These are phyloP conservation scores for Aspergillus felis DNA, from an alignment of 2,329 filamentous ascomycete species.

Conservation along the genomic window DNA sequence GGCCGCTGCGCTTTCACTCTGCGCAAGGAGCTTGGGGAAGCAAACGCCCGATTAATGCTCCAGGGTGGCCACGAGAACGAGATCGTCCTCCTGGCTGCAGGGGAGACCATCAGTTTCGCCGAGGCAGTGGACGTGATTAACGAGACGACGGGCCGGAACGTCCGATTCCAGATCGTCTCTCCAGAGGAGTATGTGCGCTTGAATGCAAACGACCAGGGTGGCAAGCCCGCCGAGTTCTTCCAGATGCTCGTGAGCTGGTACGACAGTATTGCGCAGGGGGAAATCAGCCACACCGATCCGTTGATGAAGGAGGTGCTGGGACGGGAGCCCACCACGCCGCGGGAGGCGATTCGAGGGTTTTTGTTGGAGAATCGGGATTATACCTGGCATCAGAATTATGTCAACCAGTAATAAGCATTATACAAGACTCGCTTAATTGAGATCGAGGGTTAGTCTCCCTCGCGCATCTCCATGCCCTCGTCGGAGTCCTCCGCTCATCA, in stretches of 20 bases:
- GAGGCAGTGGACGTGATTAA: conserved; percentile 40
- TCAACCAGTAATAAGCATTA: background rate
- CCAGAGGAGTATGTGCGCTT: conserved; percentile 32
- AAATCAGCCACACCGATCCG: conserved; percentile 40
- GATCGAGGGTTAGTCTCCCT: too few relatives aligned
- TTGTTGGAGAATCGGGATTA: conserved; percentile 32
- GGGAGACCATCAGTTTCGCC: conserved; percentile 30
- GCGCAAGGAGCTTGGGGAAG: conserved; percentile 54
- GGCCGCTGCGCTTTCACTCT: conserved; percentile 49
- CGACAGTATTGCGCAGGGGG: conserved; percentile 44
- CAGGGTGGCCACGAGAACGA: conserved; percentile 34
- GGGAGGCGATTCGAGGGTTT: conserved; percentile 29
- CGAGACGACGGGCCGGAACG: conserved; percentile 28
- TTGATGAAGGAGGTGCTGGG: conserved; percentile 45
- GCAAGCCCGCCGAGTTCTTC: conserved; percentile 39
- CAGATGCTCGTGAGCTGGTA: conserved; percentile 42
- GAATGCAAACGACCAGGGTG: conserved; percentile 32
- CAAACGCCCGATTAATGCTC: conserved; percentile 49
- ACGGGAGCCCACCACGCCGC: conserved; percentile 40
- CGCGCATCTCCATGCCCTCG: too few relatives aligned
- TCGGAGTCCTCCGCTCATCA: too few relatives aligned
- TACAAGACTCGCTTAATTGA: too few relatives aligned
- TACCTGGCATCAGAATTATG: conserved; percentile 47
- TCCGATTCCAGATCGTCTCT: conserved; percentile 31
- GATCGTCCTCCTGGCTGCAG: conserved; percentile 38